These are phyloP conservation scores for Rhodotorula sp. DNA, from an alignment of 1,284 basidiomycete species.

Conservation along the genomic window DNA sequence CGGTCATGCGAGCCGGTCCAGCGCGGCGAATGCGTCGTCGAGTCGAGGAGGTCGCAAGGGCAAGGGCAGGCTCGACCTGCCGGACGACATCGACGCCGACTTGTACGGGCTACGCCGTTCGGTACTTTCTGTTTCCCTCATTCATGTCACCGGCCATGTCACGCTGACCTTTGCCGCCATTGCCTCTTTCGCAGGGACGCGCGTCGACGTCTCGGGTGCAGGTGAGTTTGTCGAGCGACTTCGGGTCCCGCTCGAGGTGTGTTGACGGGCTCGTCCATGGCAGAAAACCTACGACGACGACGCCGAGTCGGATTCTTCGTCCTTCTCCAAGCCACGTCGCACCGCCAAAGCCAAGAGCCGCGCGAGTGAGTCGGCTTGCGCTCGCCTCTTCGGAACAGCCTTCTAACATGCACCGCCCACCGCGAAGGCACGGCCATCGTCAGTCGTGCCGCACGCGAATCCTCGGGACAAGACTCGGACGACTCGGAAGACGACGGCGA, in stretches of 20 bases:
- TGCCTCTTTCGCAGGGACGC: constrained; percentile 17
- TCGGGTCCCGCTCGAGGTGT: background rate
- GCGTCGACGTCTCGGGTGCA: constrained; percentile 24
- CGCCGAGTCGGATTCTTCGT: constrained; percentile 37
- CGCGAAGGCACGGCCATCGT: background rate
- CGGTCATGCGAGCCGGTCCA: constrained; percentile 11
- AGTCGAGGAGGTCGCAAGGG: constrained; percentile 5
- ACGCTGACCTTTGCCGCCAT: background rate
- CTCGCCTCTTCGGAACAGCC: background rate
- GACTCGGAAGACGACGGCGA: constrained; percentile 26
- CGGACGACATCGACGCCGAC: constrained; percentile 41
- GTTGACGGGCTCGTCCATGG: background rate
- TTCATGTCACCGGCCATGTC: background rate
- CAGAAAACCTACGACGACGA: constrained; percentile 24
- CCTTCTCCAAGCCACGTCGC: constrained; percentile 7
- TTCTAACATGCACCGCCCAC: too few species aligned
- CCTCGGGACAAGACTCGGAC: constrained; percentile 22
- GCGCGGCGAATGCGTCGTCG: background rate
- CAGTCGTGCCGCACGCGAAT: constrained; percentile 13
- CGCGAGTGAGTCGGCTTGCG: background rate
- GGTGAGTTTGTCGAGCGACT: background rate
- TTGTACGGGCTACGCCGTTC: constrained; percentile 44
- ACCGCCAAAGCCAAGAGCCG: constrained; percentile 38
- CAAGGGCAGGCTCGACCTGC: constrained; percentile 26
- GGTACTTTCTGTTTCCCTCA: constrained; percentile 25